Evolutionary conservation across 2,329 filamentous ascomycete genomes (phyloP).

Genomic region (Hysterium pulicare): DNA sequence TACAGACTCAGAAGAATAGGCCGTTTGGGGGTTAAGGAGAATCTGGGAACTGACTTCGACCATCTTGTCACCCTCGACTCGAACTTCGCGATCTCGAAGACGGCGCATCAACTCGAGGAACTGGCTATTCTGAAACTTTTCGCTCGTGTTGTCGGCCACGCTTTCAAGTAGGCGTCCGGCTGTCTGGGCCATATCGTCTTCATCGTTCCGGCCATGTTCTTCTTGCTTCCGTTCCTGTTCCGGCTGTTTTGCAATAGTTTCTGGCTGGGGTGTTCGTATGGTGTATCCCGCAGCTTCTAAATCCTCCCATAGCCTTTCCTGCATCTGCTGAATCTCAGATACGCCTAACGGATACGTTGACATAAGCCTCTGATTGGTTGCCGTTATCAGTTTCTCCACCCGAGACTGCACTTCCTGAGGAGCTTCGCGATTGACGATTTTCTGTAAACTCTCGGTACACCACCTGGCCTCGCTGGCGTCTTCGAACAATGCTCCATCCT

Average conservation of each 20-base stretch:
- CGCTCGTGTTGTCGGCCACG: slow-evolving; percentile 63
- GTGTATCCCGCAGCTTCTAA: slow-evolving; percentile 29
- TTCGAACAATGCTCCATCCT: slow-evolving; percentile 20
- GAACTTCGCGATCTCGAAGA: slow-evolving; percentile 68
- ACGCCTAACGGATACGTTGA: slow-evolving; percentile 30
- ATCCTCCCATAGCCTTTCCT: slow-evolving; percentile 27
- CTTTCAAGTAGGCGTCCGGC: slow-evolving; percentile 68
- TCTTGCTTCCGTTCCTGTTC: slow-evolving; percentile 30
- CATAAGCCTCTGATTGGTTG: slow-evolving; percentile 35
- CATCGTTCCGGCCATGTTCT: slow-evolving; percentile 39
- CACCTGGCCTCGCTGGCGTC: slow-evolving; percentile 32
- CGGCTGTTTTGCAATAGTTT: slow-evolving; percentile 23
- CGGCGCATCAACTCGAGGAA: slow-evolving; percentile 76
- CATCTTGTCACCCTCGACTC: slow-evolving; percentile 67
- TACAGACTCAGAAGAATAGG: slow-evolving; percentile 6
- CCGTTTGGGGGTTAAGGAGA: slow-evolving; percentile 9
- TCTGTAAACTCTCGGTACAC: slow-evolving; percentile 30
- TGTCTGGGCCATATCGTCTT: slow-evolving; percentile 68
- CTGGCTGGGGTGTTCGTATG: slow-evolving; percentile 13
- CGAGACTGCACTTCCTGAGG: slow-evolving; percentile 23
- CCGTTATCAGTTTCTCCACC: slow-evolving; percentile 25
- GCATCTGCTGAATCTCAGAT: slow-evolving; percentile 16
- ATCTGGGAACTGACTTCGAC: slow-evolving; percentile 47
- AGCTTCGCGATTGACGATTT: slow-evolving; percentile 22
- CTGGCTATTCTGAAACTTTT: slow-evolving; percentile 74